These are phyloP conservation scores for Monosporozyma aerobia DNA, from an alignment of 805 yeast species.

Conservation along the genomic window DNA sequence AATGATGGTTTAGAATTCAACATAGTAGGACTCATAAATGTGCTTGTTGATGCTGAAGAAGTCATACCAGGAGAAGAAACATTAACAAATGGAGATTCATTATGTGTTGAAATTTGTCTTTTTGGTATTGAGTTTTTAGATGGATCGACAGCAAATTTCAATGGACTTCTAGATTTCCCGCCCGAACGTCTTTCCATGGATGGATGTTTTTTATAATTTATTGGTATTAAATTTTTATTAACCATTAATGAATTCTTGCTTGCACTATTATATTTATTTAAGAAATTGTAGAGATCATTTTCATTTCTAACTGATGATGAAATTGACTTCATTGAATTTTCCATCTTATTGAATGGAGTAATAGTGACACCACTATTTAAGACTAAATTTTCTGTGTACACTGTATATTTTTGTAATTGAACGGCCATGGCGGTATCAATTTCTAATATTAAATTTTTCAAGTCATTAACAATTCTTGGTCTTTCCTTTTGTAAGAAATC, in stretches of 20 bases:
- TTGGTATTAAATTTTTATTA: slow-evolving; percentile 46
- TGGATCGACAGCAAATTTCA: slow-evolving; percentile 25
- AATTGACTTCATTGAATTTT: slow-evolving; percentile 59
- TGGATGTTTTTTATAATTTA: slow-evolving; percentile 64
- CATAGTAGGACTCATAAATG: slow-evolving; percentile 6
- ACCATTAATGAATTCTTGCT: slow-evolving; percentile 28
- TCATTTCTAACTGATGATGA: slow-evolving; percentile 79
- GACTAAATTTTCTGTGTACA: slow-evolving; percentile 73
- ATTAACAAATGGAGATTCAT: slow-evolving; percentile 25
- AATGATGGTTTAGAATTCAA: slow-evolving; percentile 5
- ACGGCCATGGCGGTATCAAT: slow-evolving; percentile 83
- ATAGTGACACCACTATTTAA: slow-evolving; percentile 80
- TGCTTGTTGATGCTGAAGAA: neutral
- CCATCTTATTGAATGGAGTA: slow-evolving; percentile 50
- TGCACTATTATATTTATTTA: slow-evolving; percentile 38
- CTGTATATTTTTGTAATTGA: slow-evolving; percentile 82
- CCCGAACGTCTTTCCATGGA: slow-evolving; percentile 36
- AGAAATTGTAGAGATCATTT: slow-evolving; percentile 63
- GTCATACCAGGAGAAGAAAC: neutral
- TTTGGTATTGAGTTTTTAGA: slow-evolving; percentile 26
- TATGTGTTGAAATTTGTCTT: slow-evolving; percentile 28
- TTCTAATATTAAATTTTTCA: slow-evolving; percentile 73
- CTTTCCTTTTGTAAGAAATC: slow-evolving; percentile 65
- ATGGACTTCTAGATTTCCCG: slow-evolving; percentile 19
- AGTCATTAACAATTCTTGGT: slow-evolving; percentile 62